Evolutionary conservation across 1,284 basidiomycete genomes (phyloP).

Genomic region (Caloboletus firmus): DNA sequence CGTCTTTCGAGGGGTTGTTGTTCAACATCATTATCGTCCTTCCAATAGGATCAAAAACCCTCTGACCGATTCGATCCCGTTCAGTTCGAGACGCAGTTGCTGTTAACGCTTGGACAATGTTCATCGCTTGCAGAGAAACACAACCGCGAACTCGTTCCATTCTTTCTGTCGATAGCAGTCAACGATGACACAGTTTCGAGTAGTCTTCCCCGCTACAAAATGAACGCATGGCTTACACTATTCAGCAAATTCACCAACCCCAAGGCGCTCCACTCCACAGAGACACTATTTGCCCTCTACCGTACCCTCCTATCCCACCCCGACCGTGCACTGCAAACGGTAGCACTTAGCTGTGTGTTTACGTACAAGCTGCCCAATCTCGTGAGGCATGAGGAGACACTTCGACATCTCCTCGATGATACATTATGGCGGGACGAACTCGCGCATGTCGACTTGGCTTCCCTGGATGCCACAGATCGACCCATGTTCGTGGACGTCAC

Average conservation of each 20-base stretch:
- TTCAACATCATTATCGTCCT: background rate
- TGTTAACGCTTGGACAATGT: constrained; percentile 66
- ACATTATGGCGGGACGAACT: constrained; percentile 89
- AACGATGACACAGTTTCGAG: constrained; percentile 39
- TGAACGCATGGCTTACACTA: constrained; percentile 78
- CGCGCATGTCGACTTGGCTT: constrained; percentile 65
- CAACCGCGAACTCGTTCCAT: constrained; percentile 76
- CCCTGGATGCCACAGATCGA: constrained; percentile 66
- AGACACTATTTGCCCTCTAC: constrained; percentile 70
- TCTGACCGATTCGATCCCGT: constrained; percentile 70
- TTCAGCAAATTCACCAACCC: constrained; percentile 92
- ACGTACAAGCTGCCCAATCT: constrained; percentile 82
- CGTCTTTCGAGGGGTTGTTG: background rate
- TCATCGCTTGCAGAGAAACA: constrained; percentile 79
- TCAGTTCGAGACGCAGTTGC: constrained; percentile 81
- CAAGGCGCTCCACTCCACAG: constrained; percentile 76
- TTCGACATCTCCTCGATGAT: constrained; percentile 80
- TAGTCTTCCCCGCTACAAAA: constrained; percentile 55
- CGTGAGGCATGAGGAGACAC: constrained; percentile 62
- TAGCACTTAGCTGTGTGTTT: constrained; percentile 79
- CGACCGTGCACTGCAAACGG: constrained; percentile 76
- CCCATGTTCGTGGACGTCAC: constrained; percentile 71
- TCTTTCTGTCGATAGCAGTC: constrained; percentile 62
- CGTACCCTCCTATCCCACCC: constrained; percentile 81
- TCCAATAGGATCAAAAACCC: constrained; percentile 53